A percentile compares a stretch with the other conserved stretches of the same genome.
These are phyloP conservation scores for Backusella westeae DNA, from an alignment of 192 early-diverging fungal genomes.

Conservation along the genomic window DNA sequence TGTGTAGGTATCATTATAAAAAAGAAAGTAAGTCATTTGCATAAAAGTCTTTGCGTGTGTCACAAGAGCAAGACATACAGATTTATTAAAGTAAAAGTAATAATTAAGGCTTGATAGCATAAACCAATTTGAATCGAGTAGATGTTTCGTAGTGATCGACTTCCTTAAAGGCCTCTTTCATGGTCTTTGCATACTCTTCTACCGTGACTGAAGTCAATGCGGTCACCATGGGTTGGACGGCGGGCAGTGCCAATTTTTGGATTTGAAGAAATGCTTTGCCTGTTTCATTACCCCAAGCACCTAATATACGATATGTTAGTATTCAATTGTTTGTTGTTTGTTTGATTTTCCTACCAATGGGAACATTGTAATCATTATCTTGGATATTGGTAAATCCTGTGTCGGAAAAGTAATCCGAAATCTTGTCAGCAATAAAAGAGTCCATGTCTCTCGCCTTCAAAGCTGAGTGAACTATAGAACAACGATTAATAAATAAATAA, in stretches of 20 bases:
- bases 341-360: conserved; percentile 24
- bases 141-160: background rate
- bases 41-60: background rate
- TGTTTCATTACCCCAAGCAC: conserved; percentile 21
- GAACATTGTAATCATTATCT: conserved; percentile 18
- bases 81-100: background rate
- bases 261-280: conserved; percentile 28
- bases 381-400: conserved; percentile 16
- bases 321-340: background rate
- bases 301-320: background rate
- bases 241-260: conserved; percentile 29
- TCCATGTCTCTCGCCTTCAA: conserved; percentile 20
- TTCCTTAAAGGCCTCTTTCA: conserved; percentile 16
- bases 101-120: conserved; percentile 13
- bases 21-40: background rate
- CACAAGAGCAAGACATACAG: background rate
- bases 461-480: conserved; percentile 21
- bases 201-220: conserved; percentile 1
- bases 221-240: conserved; percentile 27
- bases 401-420: conserved; percentile 15
- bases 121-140: conserved; percentile 23
- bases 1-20: background rate
- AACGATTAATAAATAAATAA: background rate
- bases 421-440: conserved; percentile 28
- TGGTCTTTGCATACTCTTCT: conserved; percentile 3